These are phyloP conservation scores for Obelidium mucronatum DNA, from an alignment of 192 early-diverging fungal species.

Conservation along the genomic window DNA sequence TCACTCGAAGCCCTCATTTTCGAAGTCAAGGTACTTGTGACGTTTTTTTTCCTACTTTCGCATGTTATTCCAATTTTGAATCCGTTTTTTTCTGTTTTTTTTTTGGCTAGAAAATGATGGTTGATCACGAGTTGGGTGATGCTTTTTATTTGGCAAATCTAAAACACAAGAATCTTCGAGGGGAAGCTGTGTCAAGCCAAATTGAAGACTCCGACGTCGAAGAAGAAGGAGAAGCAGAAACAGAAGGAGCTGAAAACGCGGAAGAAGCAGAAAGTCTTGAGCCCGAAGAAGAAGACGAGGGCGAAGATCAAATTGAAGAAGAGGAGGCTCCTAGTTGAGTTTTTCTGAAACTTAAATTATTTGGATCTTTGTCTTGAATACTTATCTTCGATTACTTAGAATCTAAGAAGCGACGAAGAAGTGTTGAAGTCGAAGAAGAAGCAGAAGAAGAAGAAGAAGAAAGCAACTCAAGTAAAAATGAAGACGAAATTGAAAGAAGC, in stretches of 20 bases:
- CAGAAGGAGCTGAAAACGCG: background rate
- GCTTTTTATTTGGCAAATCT: conserved; percentile 38
- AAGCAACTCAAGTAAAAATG: no score
- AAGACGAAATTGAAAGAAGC: background rate
- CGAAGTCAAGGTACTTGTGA: conserved; percentile 40
- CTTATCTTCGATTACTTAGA: background rate
- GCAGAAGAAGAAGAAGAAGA: no score
- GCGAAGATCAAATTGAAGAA: background rate
- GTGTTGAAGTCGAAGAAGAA: background rate
- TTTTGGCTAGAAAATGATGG: conserved; percentile 23
- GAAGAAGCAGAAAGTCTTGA: background rate
- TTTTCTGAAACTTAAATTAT: no score
- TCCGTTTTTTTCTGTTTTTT: background rate
- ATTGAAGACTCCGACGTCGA: conserved; percentile 30
- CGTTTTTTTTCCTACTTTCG: no score
- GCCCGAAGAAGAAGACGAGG: background rate
- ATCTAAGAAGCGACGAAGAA: background rate
- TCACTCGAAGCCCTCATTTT: conserved; percentile 33
- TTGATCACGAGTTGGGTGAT: conserved; percentile 24
- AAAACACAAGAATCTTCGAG: conserved; percentile 23
- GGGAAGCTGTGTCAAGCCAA: conserved; percentile 32
- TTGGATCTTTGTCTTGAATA: no score
- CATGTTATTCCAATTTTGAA: no score
- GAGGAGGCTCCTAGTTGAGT: conserved; percentile 2
- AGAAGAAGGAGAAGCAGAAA: conserved; percentile 12